Base-by-base conservation (phyloP, 2,329 filamentous ascomycete species). In the Curvularia spicifera region DNA sequence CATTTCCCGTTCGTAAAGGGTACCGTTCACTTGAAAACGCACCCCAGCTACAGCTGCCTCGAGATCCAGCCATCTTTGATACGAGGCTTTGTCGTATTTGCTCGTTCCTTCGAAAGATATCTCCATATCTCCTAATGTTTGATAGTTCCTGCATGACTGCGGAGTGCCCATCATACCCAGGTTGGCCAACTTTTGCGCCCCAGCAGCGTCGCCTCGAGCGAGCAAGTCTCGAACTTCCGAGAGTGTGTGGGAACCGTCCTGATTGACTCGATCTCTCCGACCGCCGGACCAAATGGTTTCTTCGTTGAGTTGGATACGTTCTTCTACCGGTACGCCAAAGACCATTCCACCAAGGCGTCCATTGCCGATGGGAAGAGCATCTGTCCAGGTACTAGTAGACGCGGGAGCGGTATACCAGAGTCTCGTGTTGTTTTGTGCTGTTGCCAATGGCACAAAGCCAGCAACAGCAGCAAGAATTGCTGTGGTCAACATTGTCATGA, bases 321-420 rank as follows among this genome's bases (percentile, higher is more conserved):
- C 81, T 4, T 72, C 79, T 29, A 71, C 65, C 4, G 78, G 78
- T 24, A 78, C 73, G 26, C 81, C 80, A 66, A 81, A 79, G 9
- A 82, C 68, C 80, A 83, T 82, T 13, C 72, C 76, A 5, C 79
- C 79, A 1, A 80, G 67, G 47, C 81, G 76, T 22, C 82, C 82
- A 64, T 84, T 84, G 9, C 82, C 81, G 48, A 84, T 72, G 1
- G 81, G 81, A 1, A 83, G 69, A 26, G 79, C 78, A 56, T 79
- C 71, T 50, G 76, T 69, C 76, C 78, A 80, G 56, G 49, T 44
- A 31, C 37, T 51, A 3, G 54, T 53, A 15, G 2, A 10, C 7
- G 50, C 49, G 8, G 49, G 54, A n/a, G 42, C 18, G 12, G 18
- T 53, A 44, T 57, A 57, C 54, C 54, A 57, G 18, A 53, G 54